Evolutionary conservation across 1,139 yeast genomes (phyloP).

Genomic region (Suhomyces atakaporum): DNA sequence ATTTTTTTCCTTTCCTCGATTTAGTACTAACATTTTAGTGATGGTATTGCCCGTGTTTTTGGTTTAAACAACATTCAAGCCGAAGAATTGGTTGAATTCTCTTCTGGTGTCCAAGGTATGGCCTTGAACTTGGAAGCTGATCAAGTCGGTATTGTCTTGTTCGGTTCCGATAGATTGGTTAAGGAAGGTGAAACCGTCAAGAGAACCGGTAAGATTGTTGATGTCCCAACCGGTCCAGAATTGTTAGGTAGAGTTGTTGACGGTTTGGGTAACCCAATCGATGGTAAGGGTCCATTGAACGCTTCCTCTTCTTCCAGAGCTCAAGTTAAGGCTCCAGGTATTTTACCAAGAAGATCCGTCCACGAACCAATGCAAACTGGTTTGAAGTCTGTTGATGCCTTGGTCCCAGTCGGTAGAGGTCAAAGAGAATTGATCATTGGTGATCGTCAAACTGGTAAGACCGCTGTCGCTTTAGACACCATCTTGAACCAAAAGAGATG

Average conservation of each 20-base stretch:
- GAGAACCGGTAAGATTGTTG: conserved; percentile 99
- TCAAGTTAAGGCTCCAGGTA: conserved; percentile 99
- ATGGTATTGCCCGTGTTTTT: conserved; percentile 99
- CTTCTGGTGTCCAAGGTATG: conserved; percentile 99
- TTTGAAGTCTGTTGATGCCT: conserved; percentile 98
- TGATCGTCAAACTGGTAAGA: conserved; percentile 99
- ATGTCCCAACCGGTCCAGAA: conserved; percentile 98
- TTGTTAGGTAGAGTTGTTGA: conserved; percentile 99
- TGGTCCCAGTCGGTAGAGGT: conserved; percentile 99
- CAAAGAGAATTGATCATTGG: conserved; percentile 99
- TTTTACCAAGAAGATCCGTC: conserved; percentile 98
- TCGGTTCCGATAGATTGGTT: conserved; percentile 98
- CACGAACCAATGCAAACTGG: conserved; percentile 99
- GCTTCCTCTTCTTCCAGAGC: conserved; percentile 88
- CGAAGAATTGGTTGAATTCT: conserved; percentile 98
- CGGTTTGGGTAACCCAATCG: conserved; percentile 99
- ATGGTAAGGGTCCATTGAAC: conserved; percentile 98
- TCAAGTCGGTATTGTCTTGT: conserved; percentile 99
- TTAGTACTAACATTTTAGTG: conserved; percentile 52
- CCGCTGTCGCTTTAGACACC: conserved; percentile 98
- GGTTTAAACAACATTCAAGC: conserved; percentile 99
- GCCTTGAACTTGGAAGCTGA: conserved; percentile 99
- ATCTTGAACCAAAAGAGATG: conserved; percentile 99
- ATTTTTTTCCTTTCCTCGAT: conserved; percentile 3
- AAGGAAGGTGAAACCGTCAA: conserved; percentile 99